Percentiles rank a stretch among this genome's conserved stretches.
These are phyloP conservation scores for Closterium sp. DNA, from an alignment of 139 green algal species.

Conservation along the genomic window DNA sequence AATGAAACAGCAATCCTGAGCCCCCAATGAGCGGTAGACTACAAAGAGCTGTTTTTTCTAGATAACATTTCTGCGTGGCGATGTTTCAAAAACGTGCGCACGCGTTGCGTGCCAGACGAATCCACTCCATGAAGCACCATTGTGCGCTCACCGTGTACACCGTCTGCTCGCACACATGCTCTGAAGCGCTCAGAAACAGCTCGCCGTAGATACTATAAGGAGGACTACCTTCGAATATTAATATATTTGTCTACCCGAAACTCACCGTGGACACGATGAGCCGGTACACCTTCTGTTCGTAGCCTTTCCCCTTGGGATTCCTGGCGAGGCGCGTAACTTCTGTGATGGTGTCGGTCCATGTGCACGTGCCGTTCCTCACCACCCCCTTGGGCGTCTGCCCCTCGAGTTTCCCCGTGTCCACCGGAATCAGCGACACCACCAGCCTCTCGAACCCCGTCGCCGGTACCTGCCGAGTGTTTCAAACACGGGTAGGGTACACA, in stretches of 20 bases:
- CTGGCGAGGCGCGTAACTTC: constrained; percentile 25
- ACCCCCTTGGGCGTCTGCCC: constrained; percentile 6
- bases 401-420: constrained; percentile 26
- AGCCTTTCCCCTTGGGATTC: constrained; percentile 15
- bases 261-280: constrained; percentile 38
- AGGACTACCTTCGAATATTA: no score
- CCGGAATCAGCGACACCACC: constrained; percentile 42
- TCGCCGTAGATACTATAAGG: no score
- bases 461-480: constrained; percentile 22
- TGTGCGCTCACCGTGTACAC: not conserved
- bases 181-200: no score
- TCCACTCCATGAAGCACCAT: not conserved
- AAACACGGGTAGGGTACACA: not conserved
- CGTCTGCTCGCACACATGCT: no score
- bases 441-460: constrained; percentile 35
- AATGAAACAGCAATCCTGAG: no score
- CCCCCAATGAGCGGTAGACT: no score
- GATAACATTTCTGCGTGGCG: no score
- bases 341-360: constrained; percentile 38
- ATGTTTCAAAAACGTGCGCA: no score
- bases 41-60: no score
- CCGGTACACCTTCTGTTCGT: constrained; percentile 23
- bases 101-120: not conserved
- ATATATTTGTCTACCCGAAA: no score
- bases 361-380: constrained; percentile 21